Evolutionary conservation across 768 basidiomycete genomes (phyloP), one percentile per base, ranked within the genome.

Genomic region (Gautieria morchelliformis): DNA sequence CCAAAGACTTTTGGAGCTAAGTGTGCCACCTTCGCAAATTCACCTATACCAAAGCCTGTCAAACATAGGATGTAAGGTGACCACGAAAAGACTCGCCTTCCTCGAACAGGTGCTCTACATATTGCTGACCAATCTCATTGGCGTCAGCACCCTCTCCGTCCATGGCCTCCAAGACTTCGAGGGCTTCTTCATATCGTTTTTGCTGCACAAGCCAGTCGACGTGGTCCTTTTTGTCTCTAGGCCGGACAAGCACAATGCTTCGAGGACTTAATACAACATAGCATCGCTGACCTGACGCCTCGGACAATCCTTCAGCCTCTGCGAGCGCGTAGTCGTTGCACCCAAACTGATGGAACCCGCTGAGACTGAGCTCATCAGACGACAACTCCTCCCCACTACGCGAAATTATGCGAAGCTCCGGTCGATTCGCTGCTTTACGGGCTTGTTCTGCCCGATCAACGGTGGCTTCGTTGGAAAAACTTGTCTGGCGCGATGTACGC

Each of bases 401-500:
- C 1, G 90, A 88, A 61, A 99, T 87, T 63, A 99, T 89, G 12
- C 92, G 83, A 50, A 99, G 77, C 70, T 98, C 95, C 7, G 96
- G 96, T n/a, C 89, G 85, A 61, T 91, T 87, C 0, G 93, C 89
- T 0, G 79, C 80, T 68, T 90, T 90, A 17, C 93, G 82, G 11
- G 85, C 82, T 68, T 95, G 90, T 63, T 81, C 80, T 0, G 74
- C 73, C 19, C 82, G 82, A 65, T 93, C 85, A 1, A 82, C 78
- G 0, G 82, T 80, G 4, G 82, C 84, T 58, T 86, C 78, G 50
- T 75, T 73, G 17, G 79, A 75, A 19, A n/a, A 79, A 85, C 0
- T 78, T 80, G 63, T 94, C 90, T 4, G 93, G 84, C 0, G 90
- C 80, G 20, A 82, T 81, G 67, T 93, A 97, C 0, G 92, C 89